phyloP scores from a whole-genome alignment of 257 asterid species.

The Handroanthus guayacan region DNA sequence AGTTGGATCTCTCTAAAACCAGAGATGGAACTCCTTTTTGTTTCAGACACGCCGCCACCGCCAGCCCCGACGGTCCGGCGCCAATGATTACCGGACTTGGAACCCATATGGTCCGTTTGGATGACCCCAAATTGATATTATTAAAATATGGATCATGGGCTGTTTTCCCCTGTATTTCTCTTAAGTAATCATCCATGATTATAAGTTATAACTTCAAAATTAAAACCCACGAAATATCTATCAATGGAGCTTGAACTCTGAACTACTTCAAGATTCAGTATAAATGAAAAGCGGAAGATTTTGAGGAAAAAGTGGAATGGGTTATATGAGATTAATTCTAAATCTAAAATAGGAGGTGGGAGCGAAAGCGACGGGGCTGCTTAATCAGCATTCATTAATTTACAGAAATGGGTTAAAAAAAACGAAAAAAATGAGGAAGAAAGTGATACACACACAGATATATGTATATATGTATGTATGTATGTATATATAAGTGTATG shows the following conservation, averaged over 20 bases:
- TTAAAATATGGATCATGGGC: slow-evolving; percentile 24
- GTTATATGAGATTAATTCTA: slow-evolving; percentile 30
- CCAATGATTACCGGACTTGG: slow-evolving; percentile 71
- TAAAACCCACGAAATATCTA: background rate
- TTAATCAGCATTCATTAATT: slow-evolving; percentile 16
- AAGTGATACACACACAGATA: too few species aligned
- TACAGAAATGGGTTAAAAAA: background rate
- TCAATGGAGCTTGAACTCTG: slow-evolving; percentile 14
- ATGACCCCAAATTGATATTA: background rate
- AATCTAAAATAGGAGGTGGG: slow-evolving; percentile 23
- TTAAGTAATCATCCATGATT: slow-evolving; percentile 28
- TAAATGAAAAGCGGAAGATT: background rate
- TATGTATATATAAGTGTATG: background rate
- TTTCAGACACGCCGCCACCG: slow-evolving; percentile 69
- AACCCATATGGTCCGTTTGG: slow-evolving; percentile 42
- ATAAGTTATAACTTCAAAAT: background rate
- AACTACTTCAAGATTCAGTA: slow-evolving; percentile 19
- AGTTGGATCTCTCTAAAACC: slow-evolving; percentile 66
- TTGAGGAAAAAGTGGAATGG: slow-evolving; percentile 32
- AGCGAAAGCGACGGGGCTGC: slow-evolving; percentile 26
- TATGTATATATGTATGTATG: background rate
- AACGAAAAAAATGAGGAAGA: too few species aligned
- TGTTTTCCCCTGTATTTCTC: slow-evolving; percentile 33
- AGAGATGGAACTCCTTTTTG: slow-evolving; percentile 60
- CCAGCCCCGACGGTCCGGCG: slow-evolving; percentile 80